Evolutionary conservation across 306 rosid species (phyloP).

Genomic region (Trifolium subterraneum): DNA sequence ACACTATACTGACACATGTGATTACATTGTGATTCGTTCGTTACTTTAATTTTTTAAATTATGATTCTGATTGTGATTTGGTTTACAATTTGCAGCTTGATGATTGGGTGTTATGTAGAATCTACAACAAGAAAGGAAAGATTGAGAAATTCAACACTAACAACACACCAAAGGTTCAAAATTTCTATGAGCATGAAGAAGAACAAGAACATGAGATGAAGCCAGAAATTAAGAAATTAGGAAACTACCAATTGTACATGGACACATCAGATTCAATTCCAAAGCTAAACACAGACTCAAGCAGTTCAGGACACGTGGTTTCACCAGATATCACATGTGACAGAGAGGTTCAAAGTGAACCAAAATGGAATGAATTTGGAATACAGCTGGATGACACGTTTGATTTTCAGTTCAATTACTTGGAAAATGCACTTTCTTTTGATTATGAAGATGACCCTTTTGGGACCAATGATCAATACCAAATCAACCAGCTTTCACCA

Average conservation of each 20-base stretch:
- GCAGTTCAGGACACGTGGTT: conserved; percentile 78
- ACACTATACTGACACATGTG: not conserved
- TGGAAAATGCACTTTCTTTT: conserved; percentile 44
- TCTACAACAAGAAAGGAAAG: conserved; percentile 89
- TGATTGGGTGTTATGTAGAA: conserved; percentile 94
- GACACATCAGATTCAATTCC: conserved; percentile 73
- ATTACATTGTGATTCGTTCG: not conserved
- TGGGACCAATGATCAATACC: conserved; percentile 53
- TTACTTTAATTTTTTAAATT: not conserved
- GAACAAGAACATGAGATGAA: conserved; percentile 50
- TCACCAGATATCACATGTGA: conserved; percentile 78
- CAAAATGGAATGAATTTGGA: conserved; percentile 59
- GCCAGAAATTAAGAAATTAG: conserved; percentile 49
- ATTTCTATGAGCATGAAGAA: conserved; percentile 61
- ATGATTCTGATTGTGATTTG: conserved; percentile 12
- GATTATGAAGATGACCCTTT: conserved; percentile 57
- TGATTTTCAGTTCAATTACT: conserved; percentile 57
- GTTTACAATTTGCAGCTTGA: conserved; percentile 68
- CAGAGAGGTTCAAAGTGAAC: conserved; percentile 75
- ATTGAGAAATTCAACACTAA: conserved; percentile 56
- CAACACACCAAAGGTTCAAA: conserved; percentile 9
- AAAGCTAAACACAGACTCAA: conserved; percentile 65
- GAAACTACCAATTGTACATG: conserved; percentile 49
- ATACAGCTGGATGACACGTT: conserved; percentile 45
- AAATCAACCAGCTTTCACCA: conserved; percentile 59